Conservation (phyloP, 2,329 filamentous ascomycete species). For the Penicillium sp. region DNA sequence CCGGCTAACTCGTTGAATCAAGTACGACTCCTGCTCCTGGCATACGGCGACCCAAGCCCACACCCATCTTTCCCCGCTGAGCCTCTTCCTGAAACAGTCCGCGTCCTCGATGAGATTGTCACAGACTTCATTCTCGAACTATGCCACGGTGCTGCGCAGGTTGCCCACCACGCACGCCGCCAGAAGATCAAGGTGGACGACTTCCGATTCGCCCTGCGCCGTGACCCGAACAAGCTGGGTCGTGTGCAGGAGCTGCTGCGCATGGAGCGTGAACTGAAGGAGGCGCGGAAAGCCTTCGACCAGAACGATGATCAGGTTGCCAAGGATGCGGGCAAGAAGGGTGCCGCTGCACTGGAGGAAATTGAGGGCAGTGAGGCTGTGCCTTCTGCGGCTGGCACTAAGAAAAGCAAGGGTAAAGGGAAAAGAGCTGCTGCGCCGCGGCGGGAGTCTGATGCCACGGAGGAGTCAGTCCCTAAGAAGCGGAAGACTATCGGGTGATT, state of each 20-base stretch:
- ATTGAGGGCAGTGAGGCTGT: constrained; percentile 26
- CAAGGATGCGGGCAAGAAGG: constrained; percentile 40
- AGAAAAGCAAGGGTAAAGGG: constrained; percentile 40
- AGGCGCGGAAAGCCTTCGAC: constrained; percentile 64
- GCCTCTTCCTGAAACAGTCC: constrained; percentile 78
- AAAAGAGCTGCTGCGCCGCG: constrained; percentile 27
- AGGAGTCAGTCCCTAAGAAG: constrained; percentile 37
- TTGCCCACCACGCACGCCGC: constrained; percentile 79
- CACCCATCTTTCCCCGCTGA: constrained; percentile 66
- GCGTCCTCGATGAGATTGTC: constrained; percentile 88
- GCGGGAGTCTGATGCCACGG: constrained; percentile 32
- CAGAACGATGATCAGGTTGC: constrained; percentile 45
- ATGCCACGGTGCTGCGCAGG: constrained; percentile 82
- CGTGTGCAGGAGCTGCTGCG: constrained; percentile 85
- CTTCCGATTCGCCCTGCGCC: constrained; percentile 88
- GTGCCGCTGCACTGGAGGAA: constrained; percentile 25
- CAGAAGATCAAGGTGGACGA: constrained; percentile 98
- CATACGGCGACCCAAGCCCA: constrained; percentile 46
- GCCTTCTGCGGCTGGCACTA: constrained; percentile 19
- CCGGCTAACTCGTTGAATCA: no score
- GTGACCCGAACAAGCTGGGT: constrained; percentile 80
- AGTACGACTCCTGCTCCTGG: constrained; percentile 46
- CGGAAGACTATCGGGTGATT: constrained; percentile 27
- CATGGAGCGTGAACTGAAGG: constrained; percentile 82
- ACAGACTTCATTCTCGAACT: constrained; percentile 96